Base-by-base conservation (phyloP, 1,284 basidiomycete genomes). In the Sutorius eximius region DNA sequence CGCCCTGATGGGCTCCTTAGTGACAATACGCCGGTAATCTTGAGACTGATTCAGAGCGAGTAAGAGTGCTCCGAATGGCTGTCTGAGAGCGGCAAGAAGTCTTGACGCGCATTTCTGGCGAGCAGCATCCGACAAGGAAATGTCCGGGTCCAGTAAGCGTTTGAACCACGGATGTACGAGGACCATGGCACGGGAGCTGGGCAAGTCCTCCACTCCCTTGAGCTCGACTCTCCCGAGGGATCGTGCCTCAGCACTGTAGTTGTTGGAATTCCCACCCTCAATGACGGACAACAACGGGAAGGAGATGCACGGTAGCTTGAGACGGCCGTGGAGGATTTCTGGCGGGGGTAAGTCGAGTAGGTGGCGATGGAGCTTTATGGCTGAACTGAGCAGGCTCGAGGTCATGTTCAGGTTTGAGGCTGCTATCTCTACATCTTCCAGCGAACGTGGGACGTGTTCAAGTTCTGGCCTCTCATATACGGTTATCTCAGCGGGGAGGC, bases 21-120 rank as follows among this genome's bases (percentile, higher is more conserved):
- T 10, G 11, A 38, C 57, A 30, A 51, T 24, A 7, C 55, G 55
- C 15, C 27, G 22, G 7, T 51, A 56, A 15, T 51, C 37, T 5
- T 40, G 29, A 13, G 53, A 7, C 4, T 3, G 38, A 15, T 45
- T 59, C 32, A 15, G 27, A 22, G 41, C 34, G 24, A 57, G 55
- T 18, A 57, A 45, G 24, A 58, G 38, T 4, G 56, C 49, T 16
- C 55, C 57, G n/a, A 59, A 58, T 4, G 50, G 57, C 15, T 59
- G 40, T 50, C 44, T 47, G 27, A 59, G 57, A 18, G 41, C 45
- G 1, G 42, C 42, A 18, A 59, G 18, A 22, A 57, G 37, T 29
- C 11, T 36, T 11, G 38, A 43, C 15, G 49, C 49, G 15, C 27
- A 38, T 11, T 45, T 38, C 11, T 13, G 30, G 6, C n/a, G 43